Percentiles rank a stretch among this genome's conserved stretches.
Evolutionary conservation across 495 filamentous ascomycete genomes (phyloP).

Genomic region (Viridothelium virens): DNA sequence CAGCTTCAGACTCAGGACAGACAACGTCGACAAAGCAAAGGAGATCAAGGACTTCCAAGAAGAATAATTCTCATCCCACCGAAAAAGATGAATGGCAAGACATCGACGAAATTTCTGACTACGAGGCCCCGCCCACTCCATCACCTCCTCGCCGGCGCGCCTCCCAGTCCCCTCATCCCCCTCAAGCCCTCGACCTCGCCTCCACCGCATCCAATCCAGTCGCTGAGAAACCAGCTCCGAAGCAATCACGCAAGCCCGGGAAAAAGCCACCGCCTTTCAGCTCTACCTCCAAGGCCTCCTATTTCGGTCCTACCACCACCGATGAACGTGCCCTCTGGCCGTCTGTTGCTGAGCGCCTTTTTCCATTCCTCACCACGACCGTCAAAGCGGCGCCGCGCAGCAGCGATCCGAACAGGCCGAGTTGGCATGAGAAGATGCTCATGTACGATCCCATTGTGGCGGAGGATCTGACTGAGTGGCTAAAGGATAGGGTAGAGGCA

Average conservation of each 20-base stretch:
- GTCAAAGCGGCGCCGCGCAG: constrained; percentile 48
- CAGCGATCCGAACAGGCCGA: constrained; percentile 45
- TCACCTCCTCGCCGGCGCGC: constrained; percentile 31
- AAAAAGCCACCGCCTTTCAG: neutral
- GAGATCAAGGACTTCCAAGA: neutral
- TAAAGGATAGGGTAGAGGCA: constrained; percentile 50
- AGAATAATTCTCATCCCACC: constrained; percentile 15
- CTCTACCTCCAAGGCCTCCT: neutral
- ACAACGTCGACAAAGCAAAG: neutral
- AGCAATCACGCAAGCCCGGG: too few species aligned
- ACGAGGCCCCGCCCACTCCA: constrained; percentile 28
- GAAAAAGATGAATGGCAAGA: constrained; percentile 16
- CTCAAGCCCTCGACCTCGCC: constrained; percentile 17
- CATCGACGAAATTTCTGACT: constrained; percentile 36
- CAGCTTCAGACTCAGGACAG: neutral
- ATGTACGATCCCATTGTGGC: constrained; percentile 88
- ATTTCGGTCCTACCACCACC: constrained; percentile 12
- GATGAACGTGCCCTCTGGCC: constrained; percentile 19
- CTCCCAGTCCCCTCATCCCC: constrained; percentile 14
- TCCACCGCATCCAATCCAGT: neutral
- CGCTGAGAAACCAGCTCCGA: too few species aligned
- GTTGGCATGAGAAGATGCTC: constrained; percentile 85
- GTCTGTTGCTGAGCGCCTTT: constrained; percentile 34
- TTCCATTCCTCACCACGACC: constrained; percentile 57
- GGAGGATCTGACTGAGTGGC: constrained; percentile 77